Base-by-base conservation (phyloP, 1,139 yeast genomes). In the Pichia sp. region DNA sequence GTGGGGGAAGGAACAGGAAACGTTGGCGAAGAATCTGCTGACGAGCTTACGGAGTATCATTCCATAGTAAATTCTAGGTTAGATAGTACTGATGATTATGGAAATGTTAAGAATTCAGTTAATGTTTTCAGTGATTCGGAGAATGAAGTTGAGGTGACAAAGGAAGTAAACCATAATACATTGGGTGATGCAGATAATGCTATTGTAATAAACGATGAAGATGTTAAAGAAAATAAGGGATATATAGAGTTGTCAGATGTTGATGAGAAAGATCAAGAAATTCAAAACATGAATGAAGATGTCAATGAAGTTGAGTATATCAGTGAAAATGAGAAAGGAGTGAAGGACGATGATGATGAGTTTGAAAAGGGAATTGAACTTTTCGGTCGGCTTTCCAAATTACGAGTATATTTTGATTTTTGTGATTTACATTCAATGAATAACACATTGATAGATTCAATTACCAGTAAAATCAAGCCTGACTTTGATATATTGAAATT, bases 391-490 rank as follows among this genome's bases (percentile, higher is more conserved):
- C n/a, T 38, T 11, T 15, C 37, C 6, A 31, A 43, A 18, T 37
- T 53, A 10, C 58, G 60, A 4, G 43, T 55, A 6, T 55, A 52
- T 40, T 43, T 57, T 28, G 60, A 56, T 35, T 42, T 53, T 12
- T 57, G 58, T 22, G 50, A 47, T 21, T 19, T 43, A 6, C n/a
- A n/a, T n/a, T n/a, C n/a, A n/a, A n/a, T n/a, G n/a, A 11, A 17
- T 14, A n/a, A 5, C 10, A 24, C 35, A 17, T 31, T 30, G 12
- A 15, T 26, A 21, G 33, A 14, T 9, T 38, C 32, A 34, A 28
- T 38, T 20, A 30, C 35, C 12, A 39, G 35, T 14, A 31, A 38
- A 31, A 35, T 42, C 19, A 39, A 35, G 30, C 34, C 36, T 23
- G 28, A 40, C 19, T 43, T 41, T 17, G 51, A 49, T 28, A 52